Base-by-base conservation (phyloP, 495 filamentous ascomycete species). In the Penicillium antarcticum region DNA sequence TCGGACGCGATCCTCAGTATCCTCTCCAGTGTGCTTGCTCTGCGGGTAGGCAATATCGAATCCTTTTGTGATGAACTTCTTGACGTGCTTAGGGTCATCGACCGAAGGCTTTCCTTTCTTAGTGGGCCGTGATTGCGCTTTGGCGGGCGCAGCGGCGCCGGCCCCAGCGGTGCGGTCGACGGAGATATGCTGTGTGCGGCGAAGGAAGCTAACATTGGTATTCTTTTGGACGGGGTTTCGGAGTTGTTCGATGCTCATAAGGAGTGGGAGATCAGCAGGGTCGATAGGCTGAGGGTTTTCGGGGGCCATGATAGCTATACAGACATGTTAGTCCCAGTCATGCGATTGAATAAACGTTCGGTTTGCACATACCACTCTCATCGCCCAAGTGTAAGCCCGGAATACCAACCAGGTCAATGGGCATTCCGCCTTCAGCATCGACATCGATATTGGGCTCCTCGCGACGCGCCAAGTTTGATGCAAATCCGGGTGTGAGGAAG, bases 381-480 rank as follows among this genome's bases (percentile, higher is more conserved):
- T 98, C 89, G 47, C 92, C 92, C 55, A 97, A 82, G 63, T 97
- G 96, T 37, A 97, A 82, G 1, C 91, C 88, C 5, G 95, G 95
- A 68, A 97, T 86, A 55, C 95, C 94, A 37, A 97, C 87, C 38
- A 98, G 73, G 66, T 98, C 92, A 67, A 98, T 83, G 34, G 89
- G 90, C 92, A 98, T 97, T 32, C 95, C 94, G 51, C 96, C 82
- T 74, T 97, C 95, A 16, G 91, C 92, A 82, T 98, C 95, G 17
- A 91, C 91, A 68, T 97, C 94, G 45, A 98, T 91, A 53, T 95
- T 96, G 4, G 95, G 74, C n/a, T 91, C 84, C 72, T 97, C 92
- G 53, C 95, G 89, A 55, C 91, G 79, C 1, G 89, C 89, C 52
- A 98, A 70, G 44, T 89, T 85, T 26, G 91, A 92, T 19, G 90